Conservation (phyloP, 805 yeast genomes). For the Yarrowia sp. region DNA sequence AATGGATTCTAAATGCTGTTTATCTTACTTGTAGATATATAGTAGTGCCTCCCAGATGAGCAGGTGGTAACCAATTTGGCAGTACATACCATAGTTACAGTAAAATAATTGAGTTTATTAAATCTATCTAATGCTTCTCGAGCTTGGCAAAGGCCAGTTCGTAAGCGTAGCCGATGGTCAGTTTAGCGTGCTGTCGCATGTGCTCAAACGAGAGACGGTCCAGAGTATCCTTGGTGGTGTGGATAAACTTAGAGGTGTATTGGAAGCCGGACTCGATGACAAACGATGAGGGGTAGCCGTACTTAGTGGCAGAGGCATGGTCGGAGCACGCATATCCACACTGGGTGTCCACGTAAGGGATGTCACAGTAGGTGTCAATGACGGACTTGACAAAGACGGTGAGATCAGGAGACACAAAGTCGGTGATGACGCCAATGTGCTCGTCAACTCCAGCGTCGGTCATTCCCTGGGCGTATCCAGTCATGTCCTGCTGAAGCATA, state of each 20-base stretch:
- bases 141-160: constrained; percentile 57
- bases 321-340: constrained; percentile 96
- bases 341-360: constrained; percentile 67
- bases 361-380: constrained; percentile 59
- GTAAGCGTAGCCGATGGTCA: constrained; percentile 67
- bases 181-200: constrained; percentile 73
- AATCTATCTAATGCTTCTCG: neutral
- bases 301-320: constrained; percentile 79
- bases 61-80: too few species aligned
- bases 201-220: constrained; percentile 78
- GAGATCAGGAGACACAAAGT: constrained; percentile 56
- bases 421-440: constrained; percentile 77
- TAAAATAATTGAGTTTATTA: too few species aligned
- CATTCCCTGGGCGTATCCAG: constrained; percentile 65
- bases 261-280: constrained; percentile 74
- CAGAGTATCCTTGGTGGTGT: constrained; percentile 73
- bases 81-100: too few species aligned
- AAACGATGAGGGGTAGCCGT: constrained; percentile 82
- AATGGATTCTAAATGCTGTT: too few species aligned
- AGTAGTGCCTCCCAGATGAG: too few species aligned
- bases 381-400: constrained; percentile 61
- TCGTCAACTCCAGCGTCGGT: constrained; percentile 53
- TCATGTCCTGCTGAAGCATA: constrained; percentile 94
- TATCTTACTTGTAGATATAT: too few species aligned
- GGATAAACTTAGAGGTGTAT: constrained; percentile 66